Base-by-base conservation (phyloP, 1,284 basidiomycete species). In the Serendipita sp. region DNA sequence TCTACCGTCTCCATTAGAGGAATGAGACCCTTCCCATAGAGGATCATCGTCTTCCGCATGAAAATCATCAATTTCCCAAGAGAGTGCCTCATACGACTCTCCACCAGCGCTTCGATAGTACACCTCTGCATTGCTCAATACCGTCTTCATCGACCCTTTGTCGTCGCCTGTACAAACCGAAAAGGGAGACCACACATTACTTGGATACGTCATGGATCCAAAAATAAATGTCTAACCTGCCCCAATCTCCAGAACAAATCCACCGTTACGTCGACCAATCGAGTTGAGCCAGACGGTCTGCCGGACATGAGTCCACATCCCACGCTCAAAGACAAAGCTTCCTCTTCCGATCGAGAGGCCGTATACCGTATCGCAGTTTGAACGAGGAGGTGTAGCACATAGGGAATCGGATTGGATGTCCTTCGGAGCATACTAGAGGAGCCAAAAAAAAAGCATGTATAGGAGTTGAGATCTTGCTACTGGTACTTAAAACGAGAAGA, bases 281-380 rank as follows among this genome's bases (percentile, higher is more conserved):
- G 84, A 86, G 68, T 90, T 90, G 63, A 90, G 77, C 49, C 71
- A 70, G 29, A 88, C 80, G 1, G 79, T 82, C 69, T 89, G 85
- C 22, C 71, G 71, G 63, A 89, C 74, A 44, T 74, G 78, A 50
- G 87, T 88, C 87, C 88, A 90, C 44, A 72, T 74, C 0, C 87
- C 87, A 1, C 73, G 68, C 1, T 77, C 72, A 74, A 82, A 92
- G 2, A 67, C 70, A 77, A 89, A 93, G 0, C 85, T 76, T 0
- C 88, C 88, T 10, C 91, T 80, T 3, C 84, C 87, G 65, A 93
- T 75, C 1, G 84, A 85, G 49, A 88, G 74, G 1, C 88, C 87
- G 67, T 88, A 89, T 1, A 71, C 72, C 0, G 77, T 69, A 64
- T 85, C 78, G 70, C 88, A 90, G 13, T 81, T 77, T 0, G 85